Conservation (phyloP, 495 filamentous ascomycete species). For the Aspergillus biplanus region DNA sequence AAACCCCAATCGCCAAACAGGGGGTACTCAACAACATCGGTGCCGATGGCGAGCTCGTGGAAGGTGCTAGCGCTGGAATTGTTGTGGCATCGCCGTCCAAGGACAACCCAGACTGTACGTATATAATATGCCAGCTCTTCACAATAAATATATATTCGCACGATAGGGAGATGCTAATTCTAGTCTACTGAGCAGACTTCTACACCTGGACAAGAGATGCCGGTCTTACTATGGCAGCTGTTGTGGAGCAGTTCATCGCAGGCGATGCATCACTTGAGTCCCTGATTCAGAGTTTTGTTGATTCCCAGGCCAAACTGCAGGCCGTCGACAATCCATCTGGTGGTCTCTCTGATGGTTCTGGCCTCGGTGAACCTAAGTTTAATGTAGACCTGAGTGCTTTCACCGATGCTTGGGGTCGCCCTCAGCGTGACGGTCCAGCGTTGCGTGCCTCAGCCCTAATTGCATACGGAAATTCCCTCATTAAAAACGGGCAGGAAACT, state of each 20-base stretch:
- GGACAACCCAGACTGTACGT: conserved; percentile 56
- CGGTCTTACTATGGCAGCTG: conserved; percentile 55
- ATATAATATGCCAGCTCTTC: not conserved
- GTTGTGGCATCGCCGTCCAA: conserved; percentile 62
- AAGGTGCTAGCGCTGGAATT: conserved; percentile 52
- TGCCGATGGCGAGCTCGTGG: conserved; percentile 46
- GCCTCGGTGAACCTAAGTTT: conserved; percentile 67
- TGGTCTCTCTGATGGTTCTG: conserved; percentile 50
- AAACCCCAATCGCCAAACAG: conserved; percentile 56
- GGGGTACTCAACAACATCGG: conserved; percentile 64
- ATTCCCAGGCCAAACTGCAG: conserved; percentile 59
- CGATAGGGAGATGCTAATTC: not conserved
- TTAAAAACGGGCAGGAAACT: conserved; percentile 44
- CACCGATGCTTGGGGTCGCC: conserved; percentile 62
- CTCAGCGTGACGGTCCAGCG: conserved; percentile 64
- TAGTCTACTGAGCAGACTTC: conserved; percentile 46
- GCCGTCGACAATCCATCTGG: conserved; percentile 44
- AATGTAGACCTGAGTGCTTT: conserved; percentile 56
- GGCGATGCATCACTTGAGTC: conserved; percentile 49
- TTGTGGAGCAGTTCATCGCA: conserved; percentile 54
- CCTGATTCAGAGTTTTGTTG: conserved; percentile 58
- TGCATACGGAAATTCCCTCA: conserved; percentile 38
- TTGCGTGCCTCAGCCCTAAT: conserved; percentile 45
- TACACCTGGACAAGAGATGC: conserved; percentile 68
- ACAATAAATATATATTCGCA: not conserved